Evolutionary conservation across 805 yeast species (phyloP).

Genomic region (Lipomyces lipofer): DNA sequence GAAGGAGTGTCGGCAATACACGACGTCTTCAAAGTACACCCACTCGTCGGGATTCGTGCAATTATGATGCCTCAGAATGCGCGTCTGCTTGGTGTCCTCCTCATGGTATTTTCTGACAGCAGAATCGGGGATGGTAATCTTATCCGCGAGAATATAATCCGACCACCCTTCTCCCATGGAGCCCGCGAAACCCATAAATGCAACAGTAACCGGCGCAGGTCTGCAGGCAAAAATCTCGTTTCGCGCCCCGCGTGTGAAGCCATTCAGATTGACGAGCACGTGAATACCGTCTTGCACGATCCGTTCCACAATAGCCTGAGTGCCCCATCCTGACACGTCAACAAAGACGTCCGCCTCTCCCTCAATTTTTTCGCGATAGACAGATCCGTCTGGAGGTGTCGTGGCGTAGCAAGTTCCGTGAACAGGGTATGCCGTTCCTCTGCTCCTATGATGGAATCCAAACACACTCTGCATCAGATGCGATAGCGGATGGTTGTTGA

Average conservation of each 20-base stretch:
- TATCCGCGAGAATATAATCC: constrained; percentile 38
- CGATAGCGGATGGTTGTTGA: constrained; percentile 40
- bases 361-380: constrained; percentile 36
- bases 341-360: constrained; percentile 33
- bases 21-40: constrained; percentile 36
- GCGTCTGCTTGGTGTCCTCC: not conserved
- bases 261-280: constrained; percentile 39
- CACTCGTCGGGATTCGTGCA: constrained; percentile 16
- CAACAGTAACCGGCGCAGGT: constrained; percentile 39
- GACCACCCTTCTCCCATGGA: constrained; percentile 39
- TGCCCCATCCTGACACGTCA: constrained; percentile 35
- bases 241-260: constrained; percentile 41
- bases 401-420: constrained; percentile 38
- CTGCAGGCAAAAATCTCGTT: constrained; percentile 40
- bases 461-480: constrained; percentile 42
- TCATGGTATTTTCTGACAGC: constrained; percentile 15
- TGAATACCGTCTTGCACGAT: constrained; percentile 39
- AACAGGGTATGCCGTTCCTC: constrained; percentile 23
- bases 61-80: constrained; percentile 20
- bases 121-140: constrained; percentile 25
- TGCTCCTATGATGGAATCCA: constrained; percentile 36
- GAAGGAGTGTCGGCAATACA: constrained; percentile 37
- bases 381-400: constrained; percentile 35
- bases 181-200: constrained; percentile 42
- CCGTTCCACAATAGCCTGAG: constrained; percentile 34